Base-by-base conservation (phyloP, 768 basidiomycete species). In the Hygrophorus russula region DNA sequence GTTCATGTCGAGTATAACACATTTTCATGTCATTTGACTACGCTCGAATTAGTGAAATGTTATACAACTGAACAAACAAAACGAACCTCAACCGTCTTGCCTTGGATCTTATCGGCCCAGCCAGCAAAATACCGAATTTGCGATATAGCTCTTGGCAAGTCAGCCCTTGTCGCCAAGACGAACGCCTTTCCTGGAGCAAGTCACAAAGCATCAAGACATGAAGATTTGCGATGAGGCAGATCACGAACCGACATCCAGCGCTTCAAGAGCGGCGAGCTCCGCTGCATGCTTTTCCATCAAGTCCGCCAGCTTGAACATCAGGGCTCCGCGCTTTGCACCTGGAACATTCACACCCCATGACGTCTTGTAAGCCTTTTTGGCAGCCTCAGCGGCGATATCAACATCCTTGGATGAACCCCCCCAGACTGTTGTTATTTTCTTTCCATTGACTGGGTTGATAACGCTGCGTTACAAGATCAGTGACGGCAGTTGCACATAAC, bases 61-160 rank as follows among this genome's bases (percentile, higher is more conserved):
- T 44, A 20, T 15, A n/a, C 15, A 24, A 34, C 18, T 14, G 28
- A n/a, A 11, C 1, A 6, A 33, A 40, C 19, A 18, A 6, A 7
- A n/a, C 33, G 1, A 36, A 52, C 53, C 36, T 74, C 79, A 56
- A 82, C 74, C 13, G 71, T 70, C 53, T 79, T 71, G 11, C 79
- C 81, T 3, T 68, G 61, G 37, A 76, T 58, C 63, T 87, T 87
- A 66, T 85, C 84, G 35, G 82, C 78, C 74, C 80, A 80, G 11
- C 85, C 86, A 32, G 71, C 81, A 50, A 81, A 88, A 59, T 86
- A 88, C 13, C 70, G 65, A 44, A 83, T 55, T 45, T 64, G 63
- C 27, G 56, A 59, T 38, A 74, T 59, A 2, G 57, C 52, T 35
- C 32, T 28, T 2, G 20, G 29, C 18, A 63, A 7, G 38, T 64